A percentile compares a stretch with the other conserved stretches of the same genome.
Evolutionary conservation across 2,329 filamentous ascomycete species (phyloP).

Genomic region (Aureobasidium sp.): DNA sequence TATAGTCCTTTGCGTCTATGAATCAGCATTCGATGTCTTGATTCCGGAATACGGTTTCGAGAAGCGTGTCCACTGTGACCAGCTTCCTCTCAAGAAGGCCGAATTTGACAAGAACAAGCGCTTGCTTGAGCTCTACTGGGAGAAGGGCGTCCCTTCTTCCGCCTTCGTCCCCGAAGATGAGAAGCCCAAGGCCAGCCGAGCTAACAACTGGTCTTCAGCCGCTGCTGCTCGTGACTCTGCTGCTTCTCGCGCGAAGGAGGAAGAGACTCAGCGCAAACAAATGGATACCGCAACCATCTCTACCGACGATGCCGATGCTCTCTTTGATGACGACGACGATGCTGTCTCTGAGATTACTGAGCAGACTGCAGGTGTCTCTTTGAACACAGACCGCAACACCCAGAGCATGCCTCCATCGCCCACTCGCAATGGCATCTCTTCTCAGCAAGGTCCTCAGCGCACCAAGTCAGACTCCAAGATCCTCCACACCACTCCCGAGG

Average conservation of each 20-base stretch:
- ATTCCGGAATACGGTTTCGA: conserved; percentile 98
- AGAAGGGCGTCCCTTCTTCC: conserved; percentile 96
- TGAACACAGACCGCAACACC: conserved; percentile 74
- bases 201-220: conserved; percentile 64
- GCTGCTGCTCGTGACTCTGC: conserved; percentile 77
- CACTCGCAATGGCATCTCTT: conserved; percentile 61
- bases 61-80: conserved; percentile 98
- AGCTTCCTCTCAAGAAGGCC: conserved; percentile 96
- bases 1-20: conserved; percentile 94
- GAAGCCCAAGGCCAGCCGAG: conserved; percentile 72
- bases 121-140: conserved; percentile 95
- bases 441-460: conserved; percentile 66
- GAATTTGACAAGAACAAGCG: conserved; percentile 96
- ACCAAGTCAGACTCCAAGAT: conserved; percentile 94
- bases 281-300: conserved; percentile 93
- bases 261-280: conserved; percentile 86
- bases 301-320: conserved; percentile 84
- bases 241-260: conserved; percentile 73
- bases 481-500: conserved; percentile 65
- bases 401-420: conserved; percentile 94
- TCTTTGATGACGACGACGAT: conserved; percentile 91
- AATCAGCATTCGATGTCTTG: conserved; percentile 95
- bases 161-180: conserved; percentile 96
- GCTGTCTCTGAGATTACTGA: conserved; percentile 84
- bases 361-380: conserved; percentile 74